Percentiles rank a stretch among this genome's conserved stretches.
Evolutionary conservation across 345 rosid species (phyloP).

Genomic region (Hibiscus syriacus): DNA sequence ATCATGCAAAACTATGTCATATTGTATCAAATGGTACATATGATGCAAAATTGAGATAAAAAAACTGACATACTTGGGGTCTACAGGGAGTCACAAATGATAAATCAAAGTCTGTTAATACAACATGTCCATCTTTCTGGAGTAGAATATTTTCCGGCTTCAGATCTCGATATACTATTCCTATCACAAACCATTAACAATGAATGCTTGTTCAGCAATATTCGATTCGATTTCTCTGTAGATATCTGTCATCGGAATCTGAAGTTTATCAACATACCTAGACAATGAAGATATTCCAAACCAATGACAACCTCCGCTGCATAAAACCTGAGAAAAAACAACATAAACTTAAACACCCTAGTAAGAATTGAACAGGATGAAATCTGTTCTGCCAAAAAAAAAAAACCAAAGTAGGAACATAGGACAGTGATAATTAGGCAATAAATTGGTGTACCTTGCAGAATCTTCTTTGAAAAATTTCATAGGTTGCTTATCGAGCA

Average conservation of each 20-base stretch:
- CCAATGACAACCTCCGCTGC: conserved; percentile 84
- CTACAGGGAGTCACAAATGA: conserved; percentile 70
- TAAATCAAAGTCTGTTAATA: conserved; percentile 87
- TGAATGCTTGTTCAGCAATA: neutral
- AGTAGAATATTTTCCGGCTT: conserved; percentile 95
- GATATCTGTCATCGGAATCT: too few species aligned
- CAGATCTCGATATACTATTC: conserved; percentile 83
- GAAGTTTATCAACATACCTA: conserved; percentile 75
- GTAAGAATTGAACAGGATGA: neutral
- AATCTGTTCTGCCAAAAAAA: too few species aligned
- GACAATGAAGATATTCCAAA: conserved; percentile 93
- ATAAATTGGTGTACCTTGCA: conserved; percentile 76
- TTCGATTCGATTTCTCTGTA: neutral
- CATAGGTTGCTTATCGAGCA: conserved; percentile 92
- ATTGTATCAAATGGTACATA: too few species aligned
- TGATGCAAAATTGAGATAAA: too few species aligned
- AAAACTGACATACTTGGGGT: conserved; percentile 70
- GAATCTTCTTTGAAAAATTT: conserved; percentile 77
- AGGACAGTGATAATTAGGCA: neutral
- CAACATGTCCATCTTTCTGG: conserved; percentile 75
- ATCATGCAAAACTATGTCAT: neutral
- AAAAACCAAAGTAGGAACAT: too few species aligned
- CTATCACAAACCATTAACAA: conserved; percentile 25
- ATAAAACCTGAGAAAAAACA: conserved; percentile 64
- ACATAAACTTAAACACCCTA: neutral